Base-by-base conservation (phyloP, 176 grass and related monocot species). In the Eleusine coracana region DNA sequence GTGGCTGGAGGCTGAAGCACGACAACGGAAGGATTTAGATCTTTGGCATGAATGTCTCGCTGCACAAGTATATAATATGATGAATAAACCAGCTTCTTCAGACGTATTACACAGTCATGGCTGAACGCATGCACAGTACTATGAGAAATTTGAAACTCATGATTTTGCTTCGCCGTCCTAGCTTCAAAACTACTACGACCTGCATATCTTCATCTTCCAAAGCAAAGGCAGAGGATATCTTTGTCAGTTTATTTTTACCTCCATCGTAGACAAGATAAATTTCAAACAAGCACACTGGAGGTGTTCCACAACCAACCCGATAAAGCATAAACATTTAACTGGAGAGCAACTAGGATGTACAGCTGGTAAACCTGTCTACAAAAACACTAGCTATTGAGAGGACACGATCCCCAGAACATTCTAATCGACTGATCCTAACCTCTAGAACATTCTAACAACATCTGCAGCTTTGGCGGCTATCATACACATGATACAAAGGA, bases 401-500 rank as follows among this genome's bases (percentile, higher is more conserved):
- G 44, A 60, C 45, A 68, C 41, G 68, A 68, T 21, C 17, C 54
- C 25, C 10, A 39, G 71, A 18, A 74, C 79, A 64, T 45, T 37
- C 50, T 34, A 79, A 66, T 45, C 31, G 5, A 60, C 1, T 27
- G 21, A 82, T 34, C 46, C 71, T 74, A 89, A 87, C 72, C 46
- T 71, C 79, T 58, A 60, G 65, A 17, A 74, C 69, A 90, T 74
- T 85, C 50, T 79, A 87, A 82, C 80, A 54, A 90, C 62, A 70
- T 34, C 76, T 75, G 80, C 80, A 80, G 80, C 84, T 20, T 75
- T 61, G 38, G 60, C 34, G 5, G 61, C 78, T 81, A 81, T 73
- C 59, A 63, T 77, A 90, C 88, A 78, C 71, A 83, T 74, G 72
- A 66, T 83, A 86, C 88, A 82, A 23, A 34, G 75, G 36, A 69